Base-by-base conservation (phyloP, 2,329 filamentous ascomycete genomes). In the Lachnellula arida region DNA sequence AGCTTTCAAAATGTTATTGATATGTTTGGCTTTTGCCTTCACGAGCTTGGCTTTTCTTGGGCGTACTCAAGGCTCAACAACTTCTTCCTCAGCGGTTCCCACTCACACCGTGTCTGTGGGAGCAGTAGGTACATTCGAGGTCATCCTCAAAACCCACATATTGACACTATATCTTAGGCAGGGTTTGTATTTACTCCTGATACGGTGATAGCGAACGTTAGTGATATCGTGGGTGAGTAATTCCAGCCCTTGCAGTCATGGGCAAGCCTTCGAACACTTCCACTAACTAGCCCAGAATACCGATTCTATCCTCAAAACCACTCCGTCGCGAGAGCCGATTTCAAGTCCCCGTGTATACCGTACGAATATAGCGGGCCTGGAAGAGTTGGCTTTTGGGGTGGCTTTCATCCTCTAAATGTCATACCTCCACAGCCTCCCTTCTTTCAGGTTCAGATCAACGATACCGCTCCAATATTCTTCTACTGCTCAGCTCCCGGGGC, bases 401-500 rank as follows among this genome's bases (percentile, higher is more conserved):
- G 79, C 6, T 75, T 74, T 49, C 63, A 74, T 7, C 68, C 72
- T 2, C 74, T 81, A 0, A 73, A 75, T 40, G 74, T 75, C 57
- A 32, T 57, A 15, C 11, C 22, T 19, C 12, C 46, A 49, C 51
- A 67, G 59, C 65, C 70, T 15, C 77, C 76, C 19, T 70, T 65
- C 44, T 81, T 70, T 57, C 65, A 68, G 44, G 65, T 79, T n/a
- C 63, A 61, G 14, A 73, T 89, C 56, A 87, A 87, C 62, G 74
- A 84, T 62, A 85, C 82, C 0, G 68, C 79, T 17, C 86, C 87
- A 0, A 79, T 85, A 6, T 89, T 86, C 68, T 88, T 81, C 70
- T 90, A 90, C 68, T 90, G 86, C 60, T 81, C 84, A 0, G 87
- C 86, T 0, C 78, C 82, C 0, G 79, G 76, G 0, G 88, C 85